Percentiles rank a stretch among this genome's conserved stretches.
Conservation (phyloP, 176 grass and related monocot genomes). For the Tillandsia leiboldiana region DNA sequence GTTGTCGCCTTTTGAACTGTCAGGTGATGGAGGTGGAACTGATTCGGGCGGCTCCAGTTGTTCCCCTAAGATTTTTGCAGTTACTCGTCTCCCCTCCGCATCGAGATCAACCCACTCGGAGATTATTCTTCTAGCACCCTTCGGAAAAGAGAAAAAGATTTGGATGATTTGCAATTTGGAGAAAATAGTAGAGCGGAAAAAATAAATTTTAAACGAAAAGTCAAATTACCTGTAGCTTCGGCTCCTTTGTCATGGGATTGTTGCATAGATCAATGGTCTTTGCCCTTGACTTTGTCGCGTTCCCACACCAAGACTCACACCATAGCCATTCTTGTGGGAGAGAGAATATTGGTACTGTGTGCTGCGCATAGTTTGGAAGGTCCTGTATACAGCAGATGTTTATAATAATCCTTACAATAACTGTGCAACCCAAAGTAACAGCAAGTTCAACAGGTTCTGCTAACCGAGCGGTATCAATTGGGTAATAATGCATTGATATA, state of each 20-base stretch:
- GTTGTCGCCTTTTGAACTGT: constrained; percentile 27
- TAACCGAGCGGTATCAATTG: too few relatives aligned
- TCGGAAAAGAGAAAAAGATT: not conserved
- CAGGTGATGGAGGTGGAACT: constrained; percentile 16
- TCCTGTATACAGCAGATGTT: constrained; percentile 39
- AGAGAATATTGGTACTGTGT: constrained; percentile 97
- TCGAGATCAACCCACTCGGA: constrained; percentile 88
- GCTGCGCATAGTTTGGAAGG: constrained; percentile 98
- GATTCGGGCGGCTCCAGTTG: constrained; percentile 24
- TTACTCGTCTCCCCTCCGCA: constrained; percentile 57
- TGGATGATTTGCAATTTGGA: not conserved
- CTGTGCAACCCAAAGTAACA: too few relatives aligned
- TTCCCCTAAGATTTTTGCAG: constrained; percentile 59
- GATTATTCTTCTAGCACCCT: constrained; percentile 96
- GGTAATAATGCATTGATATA: too few relatives aligned
- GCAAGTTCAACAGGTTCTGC: too few relatives aligned
- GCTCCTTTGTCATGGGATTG: constrained; percentile 99
- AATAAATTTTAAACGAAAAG: not conserved
- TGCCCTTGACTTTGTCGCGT: constrained; percentile 82
- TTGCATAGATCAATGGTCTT: constrained; percentile 99
- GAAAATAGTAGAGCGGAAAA: not conserved
- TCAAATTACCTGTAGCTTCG: constrained; percentile 79
- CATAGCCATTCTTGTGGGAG: constrained; percentile 99
- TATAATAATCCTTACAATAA: not conserved
- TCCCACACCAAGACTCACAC: constrained; percentile 99